phyloP scores from a whole-genome alignment of 257 asterid species.

The Solanum tarapatanum region DNA sequence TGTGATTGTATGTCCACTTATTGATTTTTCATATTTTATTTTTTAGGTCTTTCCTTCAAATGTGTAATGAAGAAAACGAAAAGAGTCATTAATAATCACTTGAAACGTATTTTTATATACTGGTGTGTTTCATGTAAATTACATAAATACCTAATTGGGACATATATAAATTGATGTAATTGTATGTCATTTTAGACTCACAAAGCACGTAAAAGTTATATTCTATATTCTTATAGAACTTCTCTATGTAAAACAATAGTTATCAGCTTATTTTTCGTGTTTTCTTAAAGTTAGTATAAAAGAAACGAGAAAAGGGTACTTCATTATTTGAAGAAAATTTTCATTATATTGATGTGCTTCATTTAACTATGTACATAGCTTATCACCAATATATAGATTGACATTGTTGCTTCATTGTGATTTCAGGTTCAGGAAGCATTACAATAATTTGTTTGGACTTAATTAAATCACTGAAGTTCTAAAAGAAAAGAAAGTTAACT shows the following conservation, averaged over 20 bases:
- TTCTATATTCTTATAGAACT: background rate
- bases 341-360: background rate
- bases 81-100: background rate
- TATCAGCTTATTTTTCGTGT: background rate
- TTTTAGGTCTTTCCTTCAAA: background rate
- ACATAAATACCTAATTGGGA: background rate
- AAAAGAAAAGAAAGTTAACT: background rate
- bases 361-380: background rate
- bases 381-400: background rate
- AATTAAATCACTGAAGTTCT: background rate
- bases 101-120: background rate
- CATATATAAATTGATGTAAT: background rate
- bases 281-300: background rate
- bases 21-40: background rate
- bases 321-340: background rate
- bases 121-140: background rate
- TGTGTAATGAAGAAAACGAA: background rate
- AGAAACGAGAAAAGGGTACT: background rate
- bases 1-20: background rate
- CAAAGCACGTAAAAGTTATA: background rate
- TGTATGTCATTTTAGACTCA: background rate
- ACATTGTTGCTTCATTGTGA: background rate
- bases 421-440: background rate
- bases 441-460: background rate
- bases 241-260: background rate